Evolutionary conservation across 2,329 filamentous ascomycete species (phyloP), one percentile per base, ranked within the genome.

Genomic region (Epichloe glyceriae): DNA sequence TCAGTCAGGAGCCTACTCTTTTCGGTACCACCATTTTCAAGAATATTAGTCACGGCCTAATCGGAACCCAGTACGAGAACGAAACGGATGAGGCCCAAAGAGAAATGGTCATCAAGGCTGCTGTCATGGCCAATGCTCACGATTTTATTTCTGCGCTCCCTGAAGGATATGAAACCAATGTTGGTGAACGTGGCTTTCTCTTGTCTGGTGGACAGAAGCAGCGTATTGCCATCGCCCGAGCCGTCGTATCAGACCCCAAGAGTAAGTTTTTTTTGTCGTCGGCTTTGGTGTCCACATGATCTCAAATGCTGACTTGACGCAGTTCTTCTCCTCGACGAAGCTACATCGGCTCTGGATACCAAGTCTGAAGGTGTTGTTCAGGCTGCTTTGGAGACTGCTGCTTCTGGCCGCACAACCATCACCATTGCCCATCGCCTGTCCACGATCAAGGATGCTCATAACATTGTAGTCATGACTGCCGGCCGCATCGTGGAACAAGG

Each of bases 141-240:
- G 89, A 95, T 56, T 98, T 98, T 63, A 84, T 98, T 57, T 78
- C 73, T 5, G 69, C 76, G 12, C 76, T 97, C 1, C 89, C 93
- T 0, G 86, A 97, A 58, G 86, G 86, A 2, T 97, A 97, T 60
- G 80, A 95, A 57, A 97, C 93, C 0, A 83, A 94, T 57, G 91
- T 97, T n/a, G 93, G 93, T 51, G 89, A 97, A 67, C 84, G 90
- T 55, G 93, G 93, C 10, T 95, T 95, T 64, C 71, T 96, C 49
- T 75, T 98, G 8, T 95, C 88, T 50, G 93, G 93, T 64, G 93
- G 93, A 37, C 93, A 98, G 68, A 95, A 96, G 67, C 93, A 97
- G 68, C 87, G 93, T 59, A 94, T 97, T 62, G 90, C 91, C 12
- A 96, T 97, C 66, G 89, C 91, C 7, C 78, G 89, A 61, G 90